These are phyloP conservation scores for Boechera retrofracta DNA, from an alignment of 345 rosid genomes.

Conservation along the genomic window DNA sequence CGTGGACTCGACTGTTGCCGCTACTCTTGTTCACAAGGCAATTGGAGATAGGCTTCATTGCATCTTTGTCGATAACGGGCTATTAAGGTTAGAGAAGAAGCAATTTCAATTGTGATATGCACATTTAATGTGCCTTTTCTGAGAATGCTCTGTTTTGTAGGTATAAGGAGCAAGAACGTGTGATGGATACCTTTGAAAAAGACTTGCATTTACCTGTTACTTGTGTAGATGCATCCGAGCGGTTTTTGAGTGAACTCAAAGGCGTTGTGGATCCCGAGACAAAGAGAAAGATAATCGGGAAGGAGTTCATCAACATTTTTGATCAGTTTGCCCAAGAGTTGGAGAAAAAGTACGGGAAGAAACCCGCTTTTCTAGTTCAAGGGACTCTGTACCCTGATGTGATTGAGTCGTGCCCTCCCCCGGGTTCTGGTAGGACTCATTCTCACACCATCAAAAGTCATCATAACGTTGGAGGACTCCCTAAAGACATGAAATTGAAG, in stretches of 20 bases:
- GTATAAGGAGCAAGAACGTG: conserved; percentile 93
- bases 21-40: conserved; percentile 95
- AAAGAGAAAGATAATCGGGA: conserved; percentile 94
- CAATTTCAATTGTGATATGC: not conserved
- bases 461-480: conserved; percentile 99
- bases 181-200: conserved; percentile 82
- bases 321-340: conserved; percentile 79
- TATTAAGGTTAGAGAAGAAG: conserved; percentile 64
- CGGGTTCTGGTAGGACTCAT: conserved; percentile 86
- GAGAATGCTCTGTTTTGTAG: conserved; percentile 46
- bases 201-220: conserved; percentile 92
- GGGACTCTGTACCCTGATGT: conserved; percentile 97
- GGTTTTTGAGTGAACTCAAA: conserved; percentile 81
- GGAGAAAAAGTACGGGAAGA: conserved; percentile 79
- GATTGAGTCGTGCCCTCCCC: conserved; percentile 99
- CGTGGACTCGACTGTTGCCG: conserved; percentile 98
- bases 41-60: conserved; percentile 97
- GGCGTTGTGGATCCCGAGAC: conserved; percentile 92
- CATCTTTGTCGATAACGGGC: conserved; percentile 92
- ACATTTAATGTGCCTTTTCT: not conserved
- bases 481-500: conserved; percentile 95
- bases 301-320: conserved; percentile 81
- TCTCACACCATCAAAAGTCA: conserved; percentile 99
- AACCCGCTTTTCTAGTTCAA: conserved; percentile 85
- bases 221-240: conserved; percentile 80